Base-by-base conservation (phyloP, 805 yeast genomes). In the Starmerella roubikii region DNA sequence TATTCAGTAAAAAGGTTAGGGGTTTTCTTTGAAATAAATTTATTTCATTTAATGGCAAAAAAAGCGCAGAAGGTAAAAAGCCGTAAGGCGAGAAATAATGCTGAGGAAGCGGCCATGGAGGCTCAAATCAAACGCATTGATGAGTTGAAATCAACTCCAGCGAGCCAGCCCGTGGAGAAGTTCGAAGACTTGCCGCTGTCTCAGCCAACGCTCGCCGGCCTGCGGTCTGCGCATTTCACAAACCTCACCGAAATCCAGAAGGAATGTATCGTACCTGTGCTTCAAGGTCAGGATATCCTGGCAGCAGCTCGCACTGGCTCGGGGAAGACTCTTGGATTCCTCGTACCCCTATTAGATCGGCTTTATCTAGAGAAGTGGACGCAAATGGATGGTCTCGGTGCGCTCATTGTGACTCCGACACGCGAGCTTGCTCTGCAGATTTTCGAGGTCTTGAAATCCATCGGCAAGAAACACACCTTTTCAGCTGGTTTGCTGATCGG, bases 401-500 rank as follows among this genome's bases (percentile, higher is more conserved):
- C 94, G 0, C 63, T 85, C 41, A 74, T 85, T 19, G 74, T 85
- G n/a, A 76, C 94, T 1, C 95, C 96, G 4, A 85, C 95, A 0
- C 70, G 96, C 57, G 96, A 85, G 54, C 52, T 85, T 49, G 94
- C 95, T 0, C 76, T 83, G 46, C 96, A 85, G 60, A 85, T 78
- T 20, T 85, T 85, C 52, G 93, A 84, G 53, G 95, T 85, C 4
- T 60, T 85, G 44, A 65, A 76, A n/a, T 79, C 76, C 50, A 76
- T 85, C 38, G 96, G 95, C 18, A 71, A 75, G 32, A 66, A 72
- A 48, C 77, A 76, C 48, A 62, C 74, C 3, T 77, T 85, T 44
- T 78, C 93, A 6, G 94, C 94, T 1, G 95, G 94, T 42, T 64
- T 85, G 43, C 88, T 86, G 10, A 85, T 86, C 52, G 96, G 96